These are phyloP conservation scores for Eragrostis curvula DNA, from an alignment of 176 grass and related monocot genomes.

Conservation along the genomic window DNA sequence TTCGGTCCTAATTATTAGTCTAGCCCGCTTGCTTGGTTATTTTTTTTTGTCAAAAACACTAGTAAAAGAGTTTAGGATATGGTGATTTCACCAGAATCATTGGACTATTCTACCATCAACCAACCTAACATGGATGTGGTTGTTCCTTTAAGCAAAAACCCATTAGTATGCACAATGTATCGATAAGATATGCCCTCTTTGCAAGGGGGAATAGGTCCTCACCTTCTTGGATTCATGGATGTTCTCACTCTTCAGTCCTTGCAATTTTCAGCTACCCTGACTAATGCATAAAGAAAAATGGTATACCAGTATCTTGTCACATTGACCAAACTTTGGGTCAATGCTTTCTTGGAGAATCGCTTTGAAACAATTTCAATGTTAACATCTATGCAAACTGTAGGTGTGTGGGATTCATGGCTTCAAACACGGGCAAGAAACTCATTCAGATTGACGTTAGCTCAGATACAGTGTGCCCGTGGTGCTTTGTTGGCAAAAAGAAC, in stretches of 20 bases:
- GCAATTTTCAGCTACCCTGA: neutral
- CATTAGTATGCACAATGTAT: neutral
- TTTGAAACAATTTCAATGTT: neutral
- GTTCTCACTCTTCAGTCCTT: neutral
- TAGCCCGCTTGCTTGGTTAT: neutral
- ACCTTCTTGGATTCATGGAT: neutral
- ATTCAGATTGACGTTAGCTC: constrained; percentile 89
- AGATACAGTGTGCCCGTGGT: constrained; percentile 97
- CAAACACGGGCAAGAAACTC: constrained; percentile 60
- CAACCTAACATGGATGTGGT: neutral
- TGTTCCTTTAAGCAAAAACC: neutral
- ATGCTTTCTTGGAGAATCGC: neutral
- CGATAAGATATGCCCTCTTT: neutral
- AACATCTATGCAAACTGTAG: constrained; percentile 27
- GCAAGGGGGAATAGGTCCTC: neutral
- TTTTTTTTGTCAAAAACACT: neutral
- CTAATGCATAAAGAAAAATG: neutral
- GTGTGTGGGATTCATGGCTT: constrained; percentile 67
- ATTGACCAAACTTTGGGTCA: neutral
- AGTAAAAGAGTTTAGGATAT: neutral
- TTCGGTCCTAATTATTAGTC: neutral
- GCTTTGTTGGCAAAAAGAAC: constrained; percentile 90
- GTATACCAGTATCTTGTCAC: neutral
- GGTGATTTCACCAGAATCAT: neutral
- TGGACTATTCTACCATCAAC: neutral